Base-by-base conservation (phyloP, 2,329 filamentous ascomycete genomes). In the Aspergillus calidoustus region DNA sequence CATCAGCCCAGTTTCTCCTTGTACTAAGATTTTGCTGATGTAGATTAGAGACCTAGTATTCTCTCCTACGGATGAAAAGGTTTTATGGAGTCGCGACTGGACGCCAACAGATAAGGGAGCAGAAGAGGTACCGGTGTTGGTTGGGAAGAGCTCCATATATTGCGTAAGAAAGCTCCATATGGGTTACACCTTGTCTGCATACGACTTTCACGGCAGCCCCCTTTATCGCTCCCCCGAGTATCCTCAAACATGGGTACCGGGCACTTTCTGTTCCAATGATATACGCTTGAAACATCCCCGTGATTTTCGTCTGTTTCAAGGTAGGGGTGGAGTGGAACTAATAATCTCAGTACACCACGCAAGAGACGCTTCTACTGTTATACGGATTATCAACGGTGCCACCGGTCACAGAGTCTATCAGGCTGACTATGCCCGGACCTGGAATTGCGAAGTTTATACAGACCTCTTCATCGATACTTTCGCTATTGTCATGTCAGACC, bases 121-220 rank as follows among this genome's bases (percentile, higher is more conserved):
- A 46, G 46, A 41, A 50, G 4, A 15, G 4, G 25, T 28, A 15
- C 30, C 30, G 7, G 4, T 41, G 7, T 3, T 57, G 11, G 30
- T 57, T 19, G 47, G 48, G 22, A 51, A 51, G 13, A 31, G 23
- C n/a, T 51, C 38, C 13, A 22, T 57, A 6, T 51, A 57, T 46
- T 57, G 31, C 22, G 23, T 52, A 9, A 19, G 13, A 13, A 9
- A 41, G 25, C 25, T 30, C 7, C 4, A 22, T 3, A 19, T 34
- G 8, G 23, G 9, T 17, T 46, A 57, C 19, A 51, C 47, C 17
- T 5, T 51, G 19, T 31, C 48, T 11, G 48, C 55, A 9, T 57
- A 51, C 7, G 48, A 51, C 15, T 46, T 52, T 38, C 34, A 38
- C 11, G 47, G 47, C 47, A 22, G 44, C 9, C 7, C 31, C 9